These are phyloP conservation scores for Exophiala sp. DNA, from an alignment of 2,329 filamentous ascomycete genomes.

Conservation along the genomic window DNA sequence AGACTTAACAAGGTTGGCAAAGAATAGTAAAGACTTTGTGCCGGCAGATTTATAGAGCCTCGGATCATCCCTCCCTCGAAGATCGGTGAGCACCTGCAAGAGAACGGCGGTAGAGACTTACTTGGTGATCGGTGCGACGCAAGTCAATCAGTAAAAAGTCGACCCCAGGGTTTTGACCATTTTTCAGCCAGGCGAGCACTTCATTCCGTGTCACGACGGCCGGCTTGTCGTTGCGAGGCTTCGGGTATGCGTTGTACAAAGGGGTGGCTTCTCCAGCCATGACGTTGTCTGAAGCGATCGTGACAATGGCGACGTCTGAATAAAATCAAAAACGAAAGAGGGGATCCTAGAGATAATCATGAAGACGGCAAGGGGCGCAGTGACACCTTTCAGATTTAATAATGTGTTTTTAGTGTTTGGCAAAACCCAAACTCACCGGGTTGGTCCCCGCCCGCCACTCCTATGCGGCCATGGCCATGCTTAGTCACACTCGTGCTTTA, in stretches of 20 bases:
- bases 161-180: conserved; percentile 30
- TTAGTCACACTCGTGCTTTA: no score
- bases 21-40: conserved; percentile 39
- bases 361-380: no score
- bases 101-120: conserved; percentile 27
- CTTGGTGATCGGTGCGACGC: conserved; percentile 46
- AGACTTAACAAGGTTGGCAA: conserved; percentile 38
- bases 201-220: conserved; percentile 34
- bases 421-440: no score
- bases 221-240: conserved; percentile 19
- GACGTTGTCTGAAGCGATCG: neutral
- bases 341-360: no score
- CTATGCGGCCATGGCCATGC: no score
- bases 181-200: conserved; percentile 37
- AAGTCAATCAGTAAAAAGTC: conserved; percentile 48
- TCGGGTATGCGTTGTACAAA: conserved; percentile 19
- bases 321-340: no score
- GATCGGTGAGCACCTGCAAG: neutral
- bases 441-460: no score
- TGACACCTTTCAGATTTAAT: neutral
- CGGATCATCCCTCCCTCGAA: conserved; percentile 58
- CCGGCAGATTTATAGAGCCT: conserved; percentile 52
- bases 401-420: no score
- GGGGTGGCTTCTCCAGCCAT: conserved; percentile 2
- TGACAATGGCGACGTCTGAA: neutral